phyloP scores from a whole-genome alignment of 805 yeast species.

The Ogataea trehaloabstinens region DNA sequence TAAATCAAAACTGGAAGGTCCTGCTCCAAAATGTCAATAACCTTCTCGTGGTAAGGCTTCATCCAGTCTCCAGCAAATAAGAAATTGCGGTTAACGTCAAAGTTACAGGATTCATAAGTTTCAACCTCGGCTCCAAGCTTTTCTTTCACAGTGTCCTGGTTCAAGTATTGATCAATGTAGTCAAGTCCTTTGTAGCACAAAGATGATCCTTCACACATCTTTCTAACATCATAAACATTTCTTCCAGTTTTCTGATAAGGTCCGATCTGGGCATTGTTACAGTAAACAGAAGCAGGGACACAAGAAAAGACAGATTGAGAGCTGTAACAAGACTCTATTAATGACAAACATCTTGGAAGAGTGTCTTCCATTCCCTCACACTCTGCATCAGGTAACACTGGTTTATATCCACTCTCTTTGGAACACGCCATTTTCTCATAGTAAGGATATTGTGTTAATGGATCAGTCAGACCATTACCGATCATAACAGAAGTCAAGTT shows the following conservation, averaged over 20 bases:
- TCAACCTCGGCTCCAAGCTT: slow-evolving; percentile 57
- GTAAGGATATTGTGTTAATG: slow-evolving; percentile 70
- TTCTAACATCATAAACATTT: slow-evolving; percentile 65
- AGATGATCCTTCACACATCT: slow-evolving; percentile 47
- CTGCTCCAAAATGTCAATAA: slow-evolving; percentile 57
- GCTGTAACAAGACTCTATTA: slow-evolving; percentile 65
- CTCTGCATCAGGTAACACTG: slow-evolving; percentile 66
- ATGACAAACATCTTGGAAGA: slow-evolving; percentile 62
- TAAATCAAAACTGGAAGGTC: slow-evolving; percentile 79
- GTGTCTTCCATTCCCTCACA: slow-evolving; percentile 63
- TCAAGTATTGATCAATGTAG: slow-evolving; percentile 50
- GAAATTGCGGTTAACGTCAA: slow-evolving; percentile 49
- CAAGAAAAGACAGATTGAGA: slow-evolving; percentile 55
- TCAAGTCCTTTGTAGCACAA: slow-evolving; percentile 53
- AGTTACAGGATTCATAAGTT: slow-evolving; percentile 50
- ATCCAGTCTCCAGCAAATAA: slow-evolving; percentile 61
- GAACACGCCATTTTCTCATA: slow-evolving; percentile 96
- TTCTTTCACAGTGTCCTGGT: slow-evolving; percentile 50
- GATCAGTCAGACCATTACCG: slow-evolving; percentile 92
- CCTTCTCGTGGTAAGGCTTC: slow-evolving; percentile 60
- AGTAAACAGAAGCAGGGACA: slow-evolving; percentile 63
- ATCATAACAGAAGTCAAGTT: slow-evolving; percentile 77
- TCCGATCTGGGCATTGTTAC: slow-evolving; percentile 61
- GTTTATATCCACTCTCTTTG: slow-evolving; percentile 68
- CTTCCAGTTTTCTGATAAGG: slow-evolving; percentile 56